A percentile compares a stretch with the other conserved stretches of the same genome.
These are phyloP conservation scores for Aschersonia sp. DNA, from an alignment of 2,329 filamentous ascomycete species.

Conservation along the genomic window DNA sequence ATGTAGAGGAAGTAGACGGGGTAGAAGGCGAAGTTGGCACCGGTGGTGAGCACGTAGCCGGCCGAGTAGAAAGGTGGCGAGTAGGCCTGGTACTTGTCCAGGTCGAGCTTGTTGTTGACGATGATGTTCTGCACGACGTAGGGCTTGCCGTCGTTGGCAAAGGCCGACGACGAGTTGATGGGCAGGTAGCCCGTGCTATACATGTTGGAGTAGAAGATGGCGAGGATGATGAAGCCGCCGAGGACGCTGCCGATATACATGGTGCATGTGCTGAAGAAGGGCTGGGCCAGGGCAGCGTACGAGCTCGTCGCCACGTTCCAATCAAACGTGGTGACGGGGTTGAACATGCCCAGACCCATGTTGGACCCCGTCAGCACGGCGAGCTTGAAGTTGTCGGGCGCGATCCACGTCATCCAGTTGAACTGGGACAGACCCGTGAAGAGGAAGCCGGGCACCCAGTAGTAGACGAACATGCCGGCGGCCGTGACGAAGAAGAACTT, in stretches of 20 bases:
- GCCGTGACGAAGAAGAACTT: constrained; percentile 29
- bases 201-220: constrained; percentile 26
- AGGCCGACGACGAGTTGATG: constrained; percentile 28
- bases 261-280: constrained; percentile 23
- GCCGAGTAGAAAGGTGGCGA: constrained; percentile 29
- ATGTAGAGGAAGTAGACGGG: constrained; percentile 28
- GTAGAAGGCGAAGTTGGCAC: constrained; percentile 28
- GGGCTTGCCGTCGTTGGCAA: constrained; percentile 24
- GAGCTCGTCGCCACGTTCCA: constrained; percentile 24
- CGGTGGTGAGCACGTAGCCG: constrained; percentile 24
- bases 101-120: constrained; percentile 21
- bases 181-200: constrained; percentile 29
- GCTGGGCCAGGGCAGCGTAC: constrained; percentile 21
- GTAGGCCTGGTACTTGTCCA: constrained; percentile 24
- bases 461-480: constrained; percentile 33
- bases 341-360: constrained; percentile 22
- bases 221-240: constrained; percentile 22
- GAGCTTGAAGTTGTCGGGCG: constrained; percentile 25
- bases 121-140: constrained; percentile 21
- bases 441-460: constrained; percentile 36
- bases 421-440: constrained; percentile 33
- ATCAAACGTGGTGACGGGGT: constrained; percentile 23
- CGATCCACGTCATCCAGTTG: constrained; percentile 42
- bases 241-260: constrained; percentile 19
- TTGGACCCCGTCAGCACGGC: constrained; percentile 25